Evolutionary conservation across 495 filamentous ascomycete species (phyloP).

Genomic region (Xanthoparmelia taractica): DNA sequence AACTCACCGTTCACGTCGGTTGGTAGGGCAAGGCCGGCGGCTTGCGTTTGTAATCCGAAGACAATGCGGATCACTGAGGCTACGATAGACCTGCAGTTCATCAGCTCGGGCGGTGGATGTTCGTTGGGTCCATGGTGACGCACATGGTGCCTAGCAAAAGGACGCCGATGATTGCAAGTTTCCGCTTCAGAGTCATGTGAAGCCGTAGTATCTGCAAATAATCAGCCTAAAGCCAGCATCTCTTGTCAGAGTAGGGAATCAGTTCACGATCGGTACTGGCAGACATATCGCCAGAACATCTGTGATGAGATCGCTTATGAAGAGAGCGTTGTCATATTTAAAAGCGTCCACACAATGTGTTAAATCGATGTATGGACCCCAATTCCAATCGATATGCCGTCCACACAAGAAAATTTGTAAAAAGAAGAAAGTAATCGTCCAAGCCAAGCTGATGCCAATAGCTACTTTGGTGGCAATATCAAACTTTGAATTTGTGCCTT

Average conservation of each 20-base stretch:
- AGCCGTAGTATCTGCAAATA: background rate
- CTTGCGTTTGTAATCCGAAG: background rate
- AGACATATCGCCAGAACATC: background rate
- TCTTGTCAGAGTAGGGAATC: background rate
- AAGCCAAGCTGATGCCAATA: background rate
- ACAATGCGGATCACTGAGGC: background rate
- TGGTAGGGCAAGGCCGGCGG: background rate
- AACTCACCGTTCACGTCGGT: background rate
- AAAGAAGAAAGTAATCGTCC: background rate
- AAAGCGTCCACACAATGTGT: background rate
- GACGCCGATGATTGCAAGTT: background rate
- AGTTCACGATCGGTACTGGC: background rate
- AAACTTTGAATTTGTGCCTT: background rate
- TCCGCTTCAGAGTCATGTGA: background rate
- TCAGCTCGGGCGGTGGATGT: background rate
- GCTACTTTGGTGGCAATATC: background rate
- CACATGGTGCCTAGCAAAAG: background rate
- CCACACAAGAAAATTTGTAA: background rate
- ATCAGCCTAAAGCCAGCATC: background rate
- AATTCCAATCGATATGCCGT: background rate
- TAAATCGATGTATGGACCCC: background rate
- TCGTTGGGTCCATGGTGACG: background rate
- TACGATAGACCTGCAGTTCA: background rate
- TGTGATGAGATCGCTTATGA: background rate
- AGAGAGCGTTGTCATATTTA: background rate